Percentiles rank a stretch among this genome's conserved stretches.
phyloP scores from a whole-genome alignment of 106 monocot species.

The Acorus gramineus region DNA sequence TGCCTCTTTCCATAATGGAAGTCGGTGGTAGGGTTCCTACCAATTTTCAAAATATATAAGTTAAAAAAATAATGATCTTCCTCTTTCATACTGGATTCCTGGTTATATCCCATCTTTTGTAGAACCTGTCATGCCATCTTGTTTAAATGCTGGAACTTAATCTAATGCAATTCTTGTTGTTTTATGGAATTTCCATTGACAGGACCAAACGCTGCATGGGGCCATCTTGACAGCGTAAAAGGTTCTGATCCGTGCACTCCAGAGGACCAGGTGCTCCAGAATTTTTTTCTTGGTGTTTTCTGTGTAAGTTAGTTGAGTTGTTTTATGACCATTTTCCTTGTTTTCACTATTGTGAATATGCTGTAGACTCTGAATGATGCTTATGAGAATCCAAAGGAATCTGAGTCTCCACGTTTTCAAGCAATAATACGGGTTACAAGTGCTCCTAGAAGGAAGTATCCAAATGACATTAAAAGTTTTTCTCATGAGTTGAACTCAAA shows the following conservation, averaged over 20 bases:
- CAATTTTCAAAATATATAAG: no score
- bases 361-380: slow-evolving; percentile 66
- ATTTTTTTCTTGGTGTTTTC: neutral
- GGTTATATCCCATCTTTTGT: no score
- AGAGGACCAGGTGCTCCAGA: slow-evolving; percentile 32
- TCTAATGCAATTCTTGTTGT: no score
- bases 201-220: slow-evolving; percentile 26
- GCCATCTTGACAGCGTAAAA: slow-evolving; percentile 28
- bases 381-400: slow-evolving; percentile 87
- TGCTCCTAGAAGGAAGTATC: slow-evolving; percentile 80
- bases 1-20: no score
- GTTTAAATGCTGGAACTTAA: no score
- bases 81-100: no score
- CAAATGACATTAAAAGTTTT: slow-evolving; percentile 84
- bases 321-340: neutral
- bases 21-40: no score
- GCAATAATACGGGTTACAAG: slow-evolving; percentile 94
- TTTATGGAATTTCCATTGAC: no score
- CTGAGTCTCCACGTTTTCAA: slow-evolving; percentile 97
- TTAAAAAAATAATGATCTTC: no score
- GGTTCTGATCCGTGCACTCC: slow-evolving; percentile 29
- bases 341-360: slow-evolving; percentile 1
- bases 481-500: slow-evolving; percentile 94
- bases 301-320: neutral
- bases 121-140: no score